Percentiles rank a stretch among this genome's conserved stretches.
These are phyloP conservation scores for Ophiocordyceps sinensis DNA, from an alignment of 2,329 filamentous ascomycete genomes.

Conservation along the genomic window DNA sequence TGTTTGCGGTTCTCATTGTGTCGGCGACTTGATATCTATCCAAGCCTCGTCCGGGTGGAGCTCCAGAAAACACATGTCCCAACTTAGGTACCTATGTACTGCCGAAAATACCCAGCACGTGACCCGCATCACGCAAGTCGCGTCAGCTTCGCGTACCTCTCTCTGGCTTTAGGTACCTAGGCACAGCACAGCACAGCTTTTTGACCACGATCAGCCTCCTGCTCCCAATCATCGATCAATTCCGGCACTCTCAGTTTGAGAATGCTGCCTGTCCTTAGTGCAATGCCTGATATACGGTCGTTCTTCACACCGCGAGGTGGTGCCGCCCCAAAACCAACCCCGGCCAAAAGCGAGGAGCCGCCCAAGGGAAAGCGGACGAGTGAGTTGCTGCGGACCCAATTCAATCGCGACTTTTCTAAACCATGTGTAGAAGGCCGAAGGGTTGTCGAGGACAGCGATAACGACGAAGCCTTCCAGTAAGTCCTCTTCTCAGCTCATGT, in stretches of 20 bases:
- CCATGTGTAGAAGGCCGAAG: slow-evolving; percentile 39
- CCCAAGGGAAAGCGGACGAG: slow-evolving; percentile 30
- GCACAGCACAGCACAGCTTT: too few relatives aligned
- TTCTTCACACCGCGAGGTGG: slow-evolving; percentile 75
- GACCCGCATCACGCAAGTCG: slow-evolving; percentile 18
- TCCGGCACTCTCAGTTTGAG: slow-evolving; percentile 1
- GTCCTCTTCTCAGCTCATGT: neutral
- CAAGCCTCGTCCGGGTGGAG: slow-evolving; percentile 5
- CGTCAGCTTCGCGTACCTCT: slow-evolving; percentile 32
- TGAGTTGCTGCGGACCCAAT: slow-evolving; percentile 14
- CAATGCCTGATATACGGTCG: slow-evolving; percentile 80
- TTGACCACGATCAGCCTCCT: neutral
- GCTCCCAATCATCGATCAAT: neutral
- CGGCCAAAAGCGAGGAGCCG: slow-evolving; percentile 30
- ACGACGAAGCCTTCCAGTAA: slow-evolving; percentile 43
- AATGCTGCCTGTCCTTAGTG: neutral
- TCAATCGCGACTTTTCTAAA: slow-evolving; percentile 6
- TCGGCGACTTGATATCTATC: slow-evolving; percentile 7
- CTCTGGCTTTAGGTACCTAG: too few relatives aligned
- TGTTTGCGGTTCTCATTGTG: slow-evolving; percentile 30
- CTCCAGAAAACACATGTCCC: slow-evolving; percentile 16
- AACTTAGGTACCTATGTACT: slow-evolving; percentile 1
- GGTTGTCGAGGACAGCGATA: slow-evolving; percentile 68
- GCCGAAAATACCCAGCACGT: slow-evolving; percentile 12
- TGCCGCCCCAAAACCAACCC: slow-evolving; percentile 31